Percentiles rank a stretch among this genome's conserved stretches.
phyloP scores from a whole-genome alignment of 345 rosid genomes.

The Arabidopsis arenosa region DNA sequence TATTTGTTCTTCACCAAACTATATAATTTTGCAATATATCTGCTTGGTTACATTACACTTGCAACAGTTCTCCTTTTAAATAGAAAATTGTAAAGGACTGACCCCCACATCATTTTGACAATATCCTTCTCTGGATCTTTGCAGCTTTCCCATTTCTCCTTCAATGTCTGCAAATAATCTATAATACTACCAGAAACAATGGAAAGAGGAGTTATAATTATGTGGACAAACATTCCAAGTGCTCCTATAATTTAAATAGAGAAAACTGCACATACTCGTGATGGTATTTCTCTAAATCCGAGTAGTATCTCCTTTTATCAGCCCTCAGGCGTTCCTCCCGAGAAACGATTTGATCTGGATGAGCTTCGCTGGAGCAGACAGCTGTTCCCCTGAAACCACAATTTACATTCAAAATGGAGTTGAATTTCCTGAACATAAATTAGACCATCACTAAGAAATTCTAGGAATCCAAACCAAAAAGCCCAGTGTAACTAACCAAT shows the following conservation, averaged over 20 bases:
- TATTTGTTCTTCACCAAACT: slow-evolving; percentile 21
- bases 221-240: slow-evolving; percentile 20
- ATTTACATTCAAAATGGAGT: slow-evolving; percentile 46
- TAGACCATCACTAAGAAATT: slow-evolving; percentile 26
- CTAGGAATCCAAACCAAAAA: slow-evolving; percentile 5
- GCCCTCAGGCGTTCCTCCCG: slow-evolving; percentile 60
- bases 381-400: slow-evolving; percentile 76
- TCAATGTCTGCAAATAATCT: slow-evolving; percentile 71
- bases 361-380: slow-evolving; percentile 75
- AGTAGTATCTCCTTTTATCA: slow-evolving; percentile 60
- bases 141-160: slow-evolving; percentile 77
- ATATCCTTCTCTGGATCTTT: slow-evolving; percentile 70
- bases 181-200: slow-evolving; percentile 67
- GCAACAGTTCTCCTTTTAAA: slow-evolving; percentile 17
- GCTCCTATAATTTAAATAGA: slow-evolving; percentile 17
- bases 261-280: slow-evolving; percentile 64
- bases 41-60: slow-evolving; percentile 7
- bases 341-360: slow-evolving; percentile 76
- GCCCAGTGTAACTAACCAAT: slow-evolving; percentile 64
- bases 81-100: slow-evolving; percentile 40
- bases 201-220: slow-evolving; percentile 41
- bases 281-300: slow-evolving; percentile 75
- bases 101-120: slow-evolving; percentile 68
- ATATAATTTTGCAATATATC: not conserved
- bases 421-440: slow-evolving; percentile 25